Evolutionary conservation across 495 filamentous ascomycete genomes (phyloP).

Genomic region (Penicillium odoratum): DNA sequence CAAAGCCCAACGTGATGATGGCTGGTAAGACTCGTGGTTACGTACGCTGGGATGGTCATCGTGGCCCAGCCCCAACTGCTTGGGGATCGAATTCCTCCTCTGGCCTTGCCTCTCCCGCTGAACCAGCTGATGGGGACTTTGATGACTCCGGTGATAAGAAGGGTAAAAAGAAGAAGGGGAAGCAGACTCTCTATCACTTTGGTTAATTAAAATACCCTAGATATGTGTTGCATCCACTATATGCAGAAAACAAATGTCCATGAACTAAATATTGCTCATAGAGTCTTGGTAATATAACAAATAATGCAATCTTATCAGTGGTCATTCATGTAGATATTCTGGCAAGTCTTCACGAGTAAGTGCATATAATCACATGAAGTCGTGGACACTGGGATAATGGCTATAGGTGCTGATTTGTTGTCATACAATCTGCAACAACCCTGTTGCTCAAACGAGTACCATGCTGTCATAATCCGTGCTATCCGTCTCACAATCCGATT

Average conservation of each 20-base stretch:
- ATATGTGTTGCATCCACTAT: background rate
- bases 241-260: too few species aligned
- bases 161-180: constrained; percentile 77
- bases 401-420: background rate
- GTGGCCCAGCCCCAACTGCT: constrained; percentile 38
- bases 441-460: background rate
- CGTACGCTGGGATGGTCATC: constrained; percentile 65
- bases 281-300: background rate
- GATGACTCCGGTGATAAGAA: constrained; percentile 55
- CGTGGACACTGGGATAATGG: background rate
- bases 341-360: background rate
- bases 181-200: constrained; percentile 69
- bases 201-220: constrained; percentile 33
- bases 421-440: background rate
- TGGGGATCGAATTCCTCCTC: constrained; percentile 42
- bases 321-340: background rate
- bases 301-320: background rate
- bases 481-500: constrained; percentile 4
- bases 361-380: background rate
- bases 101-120: constrained; percentile 28
- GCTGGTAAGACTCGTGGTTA: constrained; percentile 74
- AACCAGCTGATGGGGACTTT: constrained; percentile 27
- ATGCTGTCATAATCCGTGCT: background rate
- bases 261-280: background rate
- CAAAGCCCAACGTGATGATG: constrained; percentile 76